These are phyloP conservation scores for Podospora pseudocomata DNA, from an alignment of 495 filamentous ascomycete genomes.

Conservation along the genomic window DNA sequence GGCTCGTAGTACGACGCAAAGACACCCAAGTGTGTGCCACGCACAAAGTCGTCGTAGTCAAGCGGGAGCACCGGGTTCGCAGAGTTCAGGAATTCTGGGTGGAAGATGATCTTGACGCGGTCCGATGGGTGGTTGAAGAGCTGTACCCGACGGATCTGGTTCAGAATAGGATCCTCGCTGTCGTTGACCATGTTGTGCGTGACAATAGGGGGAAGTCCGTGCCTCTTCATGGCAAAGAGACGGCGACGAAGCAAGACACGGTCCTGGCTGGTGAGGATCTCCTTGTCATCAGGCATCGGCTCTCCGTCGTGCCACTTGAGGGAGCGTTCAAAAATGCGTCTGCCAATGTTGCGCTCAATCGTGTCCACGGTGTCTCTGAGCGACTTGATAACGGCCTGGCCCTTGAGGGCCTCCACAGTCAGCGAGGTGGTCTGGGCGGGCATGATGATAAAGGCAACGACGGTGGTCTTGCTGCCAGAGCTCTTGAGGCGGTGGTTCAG, in stretches of 20 bases:
- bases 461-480: slow-evolving; percentile 81
- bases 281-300: slow-evolving; percentile 89
- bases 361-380: slow-evolving; percentile 85
- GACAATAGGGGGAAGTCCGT: slow-evolving; percentile 86
- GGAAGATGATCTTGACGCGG: slow-evolving; percentile 96
- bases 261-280: slow-evolving; percentile 85
- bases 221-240: slow-evolving; percentile 92
- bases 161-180: slow-evolving; percentile 85
- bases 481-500: slow-evolving; percentile 89
- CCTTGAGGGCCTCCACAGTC: slow-evolving; percentile 93
- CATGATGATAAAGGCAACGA: slow-evolving; percentile 99
- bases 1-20: slow-evolving; percentile 99
- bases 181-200: slow-evolving; percentile 99
- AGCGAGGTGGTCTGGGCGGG: slow-evolving; percentile 95
- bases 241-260: slow-evolving; percentile 88
- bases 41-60: slow-evolving; percentile 98
- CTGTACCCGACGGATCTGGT: slow-evolving; percentile 92
- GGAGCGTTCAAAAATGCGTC: slow-evolving; percentile 89
- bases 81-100: slow-evolving; percentile 95
- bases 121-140: slow-evolving; percentile 94
- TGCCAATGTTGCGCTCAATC: slow-evolving; percentile 86
- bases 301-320: slow-evolving; percentile 93
- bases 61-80: slow-evolving; percentile 91
- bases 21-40: slow-evolving; percentile 90
- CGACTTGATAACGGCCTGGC: slow-evolving; percentile 95